Evolutionary conservation across 2,329 filamentous ascomycete genomes (phyloP).

Genomic region (Paracamarosporium sp.): DNA sequence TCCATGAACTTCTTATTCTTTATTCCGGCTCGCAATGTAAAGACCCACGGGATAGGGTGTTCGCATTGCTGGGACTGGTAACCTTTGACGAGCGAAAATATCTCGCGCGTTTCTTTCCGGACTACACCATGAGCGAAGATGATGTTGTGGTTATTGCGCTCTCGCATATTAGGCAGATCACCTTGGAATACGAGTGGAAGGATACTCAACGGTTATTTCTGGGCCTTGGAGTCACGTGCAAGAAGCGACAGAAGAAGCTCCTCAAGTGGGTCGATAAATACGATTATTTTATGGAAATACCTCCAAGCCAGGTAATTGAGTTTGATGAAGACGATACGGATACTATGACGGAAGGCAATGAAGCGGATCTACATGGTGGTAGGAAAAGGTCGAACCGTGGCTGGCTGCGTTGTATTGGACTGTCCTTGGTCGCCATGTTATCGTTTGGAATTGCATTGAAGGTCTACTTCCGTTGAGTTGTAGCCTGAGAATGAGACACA

Average conservation of each 20-base stretch:
- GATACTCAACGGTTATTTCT: neutral
- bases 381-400: too few relatives aligned
- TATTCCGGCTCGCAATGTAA: slow-evolving; percentile 18
- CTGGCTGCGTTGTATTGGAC: too few relatives aligned
- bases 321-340: neutral
- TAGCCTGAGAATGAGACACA: too few relatives aligned
- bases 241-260: neutral
- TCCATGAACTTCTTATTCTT: slow-evolving; percentile 18
- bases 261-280: neutral
- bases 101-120: slow-evolving; percentile 12
- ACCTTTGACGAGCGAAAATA: slow-evolving; percentile 4
- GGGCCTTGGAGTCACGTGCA: neutral
- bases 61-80: slow-evolving; percentile 24
- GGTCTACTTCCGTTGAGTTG: too few relatives aligned
- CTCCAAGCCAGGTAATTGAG: neutral
- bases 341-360: too few relatives aligned
- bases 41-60: slow-evolving; percentile 23
- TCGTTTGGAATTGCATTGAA: too few relatives aligned
- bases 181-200: neutral
- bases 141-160: slow-evolving; percentile 14
- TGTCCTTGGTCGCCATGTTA: too few relatives aligned
- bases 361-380: too few relatives aligned
- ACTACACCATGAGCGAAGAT: slow-evolving; percentile 12
- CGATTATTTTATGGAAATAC: neutral
- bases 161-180: neutral